A percentile compares a stretch with the other conserved stretches of the same genome.
These are phyloP conservation scores for Boechera retrofracta DNA, from an alignment of 345 rosid species.

Conservation along the genomic window DNA sequence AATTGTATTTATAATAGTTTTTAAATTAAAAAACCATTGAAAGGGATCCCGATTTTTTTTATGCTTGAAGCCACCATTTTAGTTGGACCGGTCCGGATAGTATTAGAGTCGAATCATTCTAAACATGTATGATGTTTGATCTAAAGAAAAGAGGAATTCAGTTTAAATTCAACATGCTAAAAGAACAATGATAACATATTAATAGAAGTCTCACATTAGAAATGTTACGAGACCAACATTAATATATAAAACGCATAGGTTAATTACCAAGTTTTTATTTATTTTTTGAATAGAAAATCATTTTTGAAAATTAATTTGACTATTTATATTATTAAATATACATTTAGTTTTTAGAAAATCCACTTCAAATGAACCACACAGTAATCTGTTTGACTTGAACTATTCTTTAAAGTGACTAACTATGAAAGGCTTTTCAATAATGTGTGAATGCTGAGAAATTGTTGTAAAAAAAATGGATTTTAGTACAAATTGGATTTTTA, in stretches of 20 bases:
- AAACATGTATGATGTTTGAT: background rate
- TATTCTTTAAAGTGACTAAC: background rate
- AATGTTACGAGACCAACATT: no score
- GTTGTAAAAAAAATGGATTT: background rate
- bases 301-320: background rate
- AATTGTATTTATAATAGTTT: no score
- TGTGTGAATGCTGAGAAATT: background rate
- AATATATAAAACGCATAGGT: no score
- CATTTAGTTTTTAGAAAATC: background rate
- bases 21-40: no score
- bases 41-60: no score
- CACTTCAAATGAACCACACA: background rate
- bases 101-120: background rate
- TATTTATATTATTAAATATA: background rate
- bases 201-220: background rate
- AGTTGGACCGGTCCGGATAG: background rate
- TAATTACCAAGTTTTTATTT: no score
- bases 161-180: background rate
- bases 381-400: constrained; percentile 14
- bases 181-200: background rate
- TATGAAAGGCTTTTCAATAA: background rate
- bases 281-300: no score
- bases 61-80: no score
- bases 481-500: background rate
- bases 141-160: background rate